Conservation (phyloP, 225 moss, liverwort and hornwort species). For the Lunularia cruciata region DNA sequence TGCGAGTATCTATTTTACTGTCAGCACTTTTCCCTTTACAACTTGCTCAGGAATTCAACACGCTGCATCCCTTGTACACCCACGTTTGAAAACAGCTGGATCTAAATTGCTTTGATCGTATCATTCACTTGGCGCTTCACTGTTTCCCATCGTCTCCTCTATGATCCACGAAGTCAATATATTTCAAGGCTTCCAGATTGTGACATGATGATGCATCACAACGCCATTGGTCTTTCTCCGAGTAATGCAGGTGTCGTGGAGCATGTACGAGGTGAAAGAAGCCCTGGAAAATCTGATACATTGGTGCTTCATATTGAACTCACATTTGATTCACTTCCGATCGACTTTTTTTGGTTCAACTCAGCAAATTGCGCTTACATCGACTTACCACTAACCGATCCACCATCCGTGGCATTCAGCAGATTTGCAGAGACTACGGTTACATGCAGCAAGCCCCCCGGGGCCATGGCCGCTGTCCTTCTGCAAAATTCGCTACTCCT, state of each 20-base stretch:
- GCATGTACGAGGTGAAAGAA: not conserved
- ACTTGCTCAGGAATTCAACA: not conserved
- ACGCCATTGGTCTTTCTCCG: not conserved
- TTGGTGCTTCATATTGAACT: too few species aligned
- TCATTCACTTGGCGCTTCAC: not conserved
- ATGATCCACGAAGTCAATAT: not conserved
- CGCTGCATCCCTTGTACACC: not conserved
- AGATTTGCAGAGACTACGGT: slow-evolving; percentile 41
- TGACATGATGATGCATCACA: slow-evolving; percentile 2
- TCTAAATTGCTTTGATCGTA: not conserved
- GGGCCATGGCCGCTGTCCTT: slow-evolving; percentile 37
- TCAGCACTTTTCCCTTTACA: slow-evolving; percentile 3
- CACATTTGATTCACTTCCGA: too few species aligned
- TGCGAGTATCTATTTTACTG: slow-evolving; percentile 3
- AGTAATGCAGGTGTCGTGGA: not conserved
- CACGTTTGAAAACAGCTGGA: not conserved
- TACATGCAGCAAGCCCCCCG: slow-evolving; percentile 42
- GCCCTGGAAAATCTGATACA: not conserved
- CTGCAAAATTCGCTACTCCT: slow-evolving; percentile 12
- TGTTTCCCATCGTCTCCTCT: not conserved
- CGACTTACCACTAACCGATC: slow-evolving; percentile 37
- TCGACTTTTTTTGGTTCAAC: too few species aligned
- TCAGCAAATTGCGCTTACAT: not conserved
- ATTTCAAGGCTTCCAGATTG: not conserved
- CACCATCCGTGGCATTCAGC: slow-evolving; percentile 35